Base-by-base conservation (phyloP, 2,329 filamentous ascomycete species). In the Parastagonospora nodorum region DNA sequence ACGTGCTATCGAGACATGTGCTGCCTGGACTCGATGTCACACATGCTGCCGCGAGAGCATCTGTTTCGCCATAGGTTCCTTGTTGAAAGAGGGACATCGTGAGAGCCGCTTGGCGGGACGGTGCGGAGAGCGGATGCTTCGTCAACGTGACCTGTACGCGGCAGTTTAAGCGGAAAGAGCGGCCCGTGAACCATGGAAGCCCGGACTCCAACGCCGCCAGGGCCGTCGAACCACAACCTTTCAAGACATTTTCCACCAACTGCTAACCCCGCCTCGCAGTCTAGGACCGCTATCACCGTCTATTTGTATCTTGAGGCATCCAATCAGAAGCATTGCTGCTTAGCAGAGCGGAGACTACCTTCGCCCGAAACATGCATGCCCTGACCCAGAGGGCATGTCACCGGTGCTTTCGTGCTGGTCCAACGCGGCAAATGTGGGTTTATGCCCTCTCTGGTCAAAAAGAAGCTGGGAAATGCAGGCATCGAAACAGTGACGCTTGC, bases 201-300 rank as follows among this genome's bases (percentile, higher is more conserved):
- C 60, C 67, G 60, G 66, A 64, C 61, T 53, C 62, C 63, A 63
- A 60, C 49, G 43, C 54, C 55, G 51, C 59, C 58, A 57, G 60
- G 24, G 16, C 45, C 45, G 37, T 28, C 31, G n/a, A 37, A 37
- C 32, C 55, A 50, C 50, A 52, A 57, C 58, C 57, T 60, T 51
- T 60, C 49, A 53, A 57, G 32, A 64, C 66, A 69, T 68, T 73
- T 70, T 65, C 68, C 69, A 67, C 70, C 68, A 71, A 63, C 58
- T 44, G 55, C 55, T 55, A 31, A 41, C 46, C 54, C 68, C 60
- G 61, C 42, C 40, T 44, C 60, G 64, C 65, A 61, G 46, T 67
- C 53, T 48, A 70, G 65, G 69, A 67, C 68, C 68, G 69, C 61
- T 64, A 67, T 69, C 59, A 66, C 65, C 64, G 64, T 49, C 55